Conservation (phyloP, 805 yeast genomes). For the Scheffersomyces lignosus region DNA sequence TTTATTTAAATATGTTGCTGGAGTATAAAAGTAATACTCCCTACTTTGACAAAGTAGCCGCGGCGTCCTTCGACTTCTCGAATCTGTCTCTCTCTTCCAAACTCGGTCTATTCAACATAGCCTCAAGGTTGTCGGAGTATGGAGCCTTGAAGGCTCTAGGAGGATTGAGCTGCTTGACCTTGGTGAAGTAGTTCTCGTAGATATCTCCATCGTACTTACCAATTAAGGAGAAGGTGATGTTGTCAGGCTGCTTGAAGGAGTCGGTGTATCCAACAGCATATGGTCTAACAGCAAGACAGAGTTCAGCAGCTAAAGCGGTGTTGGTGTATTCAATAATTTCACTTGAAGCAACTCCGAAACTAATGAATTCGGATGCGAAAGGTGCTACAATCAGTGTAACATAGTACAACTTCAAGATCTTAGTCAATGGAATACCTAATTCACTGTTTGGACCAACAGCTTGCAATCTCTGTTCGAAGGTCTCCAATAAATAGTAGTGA, state of each 20-base stretch:
- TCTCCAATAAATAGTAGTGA: conserved; percentile 40
- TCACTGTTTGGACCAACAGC: conserved; percentile 25
- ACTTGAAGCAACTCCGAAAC: conserved; percentile 31
- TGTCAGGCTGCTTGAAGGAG: conserved; percentile 45
- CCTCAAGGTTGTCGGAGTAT: conserved; percentile 36
- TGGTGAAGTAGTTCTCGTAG: conserved; percentile 43
- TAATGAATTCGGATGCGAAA: conserved; percentile 38
- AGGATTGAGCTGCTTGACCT: conserved; percentile 35
- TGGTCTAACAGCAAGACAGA: conserved; percentile 38
- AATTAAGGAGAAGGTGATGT: conserved; percentile 41
- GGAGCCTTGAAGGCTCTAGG: conserved; percentile 40
- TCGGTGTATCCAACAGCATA: conserved; percentile 42
- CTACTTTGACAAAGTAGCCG: conserved; percentile 28
- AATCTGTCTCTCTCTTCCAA: conserved; percentile 37
- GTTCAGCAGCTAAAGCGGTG: conserved; percentile 28
- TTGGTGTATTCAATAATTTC: conserved; percentile 27
- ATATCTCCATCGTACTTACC: conserved; percentile 45
- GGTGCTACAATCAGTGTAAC: conserved; percentile 31
- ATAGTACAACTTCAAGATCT: conserved; percentile 34
- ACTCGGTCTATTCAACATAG: conserved; percentile 40
- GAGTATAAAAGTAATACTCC: too few relatives aligned
- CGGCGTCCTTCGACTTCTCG: conserved; percentile 37
- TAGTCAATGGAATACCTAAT: conserved; percentile 43
- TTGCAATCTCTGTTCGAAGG: conserved; percentile 20
- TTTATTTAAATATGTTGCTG: too few relatives aligned